Conservation (phyloP, 495 filamentous ascomycete species). For the Tuber umbilicatum region DNA sequence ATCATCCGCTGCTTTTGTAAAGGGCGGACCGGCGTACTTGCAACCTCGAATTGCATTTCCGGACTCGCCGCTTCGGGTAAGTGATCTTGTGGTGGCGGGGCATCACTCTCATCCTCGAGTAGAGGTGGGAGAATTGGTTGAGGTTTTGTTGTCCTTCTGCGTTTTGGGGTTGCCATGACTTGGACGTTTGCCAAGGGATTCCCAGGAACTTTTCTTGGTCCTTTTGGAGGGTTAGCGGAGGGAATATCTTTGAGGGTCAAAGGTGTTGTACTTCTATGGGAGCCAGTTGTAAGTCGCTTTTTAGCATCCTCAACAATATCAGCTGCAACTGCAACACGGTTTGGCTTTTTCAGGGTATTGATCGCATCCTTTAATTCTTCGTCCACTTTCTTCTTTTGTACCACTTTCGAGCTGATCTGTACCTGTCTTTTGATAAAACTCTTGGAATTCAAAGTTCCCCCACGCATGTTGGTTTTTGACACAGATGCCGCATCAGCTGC, state of each 20-base stretch:
- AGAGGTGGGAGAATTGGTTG: constrained; percentile 12
- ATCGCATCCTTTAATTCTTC: constrained; percentile 81
- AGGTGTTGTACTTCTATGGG: constrained; percentile 30
- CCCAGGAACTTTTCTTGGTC: constrained; percentile 60
- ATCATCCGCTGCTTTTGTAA: constrained; percentile 1
- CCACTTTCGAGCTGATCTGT: constrained; percentile 62
- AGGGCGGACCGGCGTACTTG: constrained; percentile 19
- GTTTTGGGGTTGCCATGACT: constrained; percentile 68
- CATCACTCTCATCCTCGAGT: constrained; percentile 1
- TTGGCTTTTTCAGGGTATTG: constrained; percentile 73
- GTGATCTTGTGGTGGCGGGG: constrained; percentile 13
- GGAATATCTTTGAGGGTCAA: constrained; percentile 39
- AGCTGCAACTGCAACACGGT: constrained; percentile 67
- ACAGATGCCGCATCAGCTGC: constrained; percentile 26
- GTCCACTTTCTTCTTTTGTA: constrained; percentile 68
- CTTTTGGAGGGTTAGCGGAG: constrained; percentile 39
- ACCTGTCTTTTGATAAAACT: constrained; percentile 61
- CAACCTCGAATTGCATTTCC: constrained; percentile 9
- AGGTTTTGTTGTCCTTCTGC: constrained; percentile 24
- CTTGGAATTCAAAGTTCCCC: constrained; percentile 55
- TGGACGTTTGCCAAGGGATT: constrained; percentile 55
- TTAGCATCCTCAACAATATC: constrained; percentile 65
- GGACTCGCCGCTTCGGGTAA: background rate
- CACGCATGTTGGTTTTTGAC: constrained; percentile 39
- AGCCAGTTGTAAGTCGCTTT: constrained; percentile 47